These are phyloP conservation scores for Phytopythium aichiense DNA, from an alignment of 352 stramenopile genomes.

Conservation along the genomic window DNA sequence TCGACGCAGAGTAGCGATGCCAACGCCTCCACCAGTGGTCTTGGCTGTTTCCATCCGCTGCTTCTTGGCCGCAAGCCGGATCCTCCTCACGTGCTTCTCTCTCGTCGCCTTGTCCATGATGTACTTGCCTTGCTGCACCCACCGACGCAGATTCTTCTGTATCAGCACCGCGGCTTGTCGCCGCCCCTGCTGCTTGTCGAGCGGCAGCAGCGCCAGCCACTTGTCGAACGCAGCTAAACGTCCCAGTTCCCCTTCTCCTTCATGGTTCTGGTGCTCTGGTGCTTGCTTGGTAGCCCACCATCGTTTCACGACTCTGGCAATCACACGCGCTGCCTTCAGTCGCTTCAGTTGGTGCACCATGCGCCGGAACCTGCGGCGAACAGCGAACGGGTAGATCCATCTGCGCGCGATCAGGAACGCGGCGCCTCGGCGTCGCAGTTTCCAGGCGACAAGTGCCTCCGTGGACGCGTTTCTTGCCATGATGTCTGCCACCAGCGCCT, in stretches of 20 bases:
- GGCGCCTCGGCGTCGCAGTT: conserved; percentile 41
- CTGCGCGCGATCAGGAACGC: conserved; percentile 37
- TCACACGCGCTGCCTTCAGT: conserved; percentile 15
- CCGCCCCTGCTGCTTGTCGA: conserved; percentile 16
- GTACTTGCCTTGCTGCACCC: conserved; percentile 45
- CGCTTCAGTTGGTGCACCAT: conserved; percentile 18
- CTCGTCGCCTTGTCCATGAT: conserved; percentile 16
- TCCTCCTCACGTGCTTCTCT: conserved; percentile 26
- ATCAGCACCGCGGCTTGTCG: conserved; percentile 27
- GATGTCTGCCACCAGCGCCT: conserved; percentile 25
- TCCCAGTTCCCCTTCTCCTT: background rate
- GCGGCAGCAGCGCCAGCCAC: conserved; percentile 21
- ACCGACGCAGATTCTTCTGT: conserved; percentile 44
- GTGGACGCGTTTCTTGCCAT: conserved; percentile 37
- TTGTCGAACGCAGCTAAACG: conserved; percentile 10
- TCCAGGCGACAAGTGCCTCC: conserved; percentile 33
- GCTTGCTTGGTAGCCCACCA: conserved; percentile 15
- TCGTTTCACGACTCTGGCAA: conserved; percentile 11
- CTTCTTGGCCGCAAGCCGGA: conserved; percentile 25
- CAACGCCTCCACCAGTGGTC: background rate
- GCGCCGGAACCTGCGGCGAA: conserved; percentile 27
- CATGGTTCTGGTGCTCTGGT: background rate
- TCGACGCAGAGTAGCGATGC: background rate
- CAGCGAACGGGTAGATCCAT: conserved; percentile 37
- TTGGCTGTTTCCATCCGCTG: background rate